These are phyloP conservation scores for Debaryomycetaceae sp. DNA, from an alignment of 1,139 yeast species.

Conservation along the genomic window DNA sequence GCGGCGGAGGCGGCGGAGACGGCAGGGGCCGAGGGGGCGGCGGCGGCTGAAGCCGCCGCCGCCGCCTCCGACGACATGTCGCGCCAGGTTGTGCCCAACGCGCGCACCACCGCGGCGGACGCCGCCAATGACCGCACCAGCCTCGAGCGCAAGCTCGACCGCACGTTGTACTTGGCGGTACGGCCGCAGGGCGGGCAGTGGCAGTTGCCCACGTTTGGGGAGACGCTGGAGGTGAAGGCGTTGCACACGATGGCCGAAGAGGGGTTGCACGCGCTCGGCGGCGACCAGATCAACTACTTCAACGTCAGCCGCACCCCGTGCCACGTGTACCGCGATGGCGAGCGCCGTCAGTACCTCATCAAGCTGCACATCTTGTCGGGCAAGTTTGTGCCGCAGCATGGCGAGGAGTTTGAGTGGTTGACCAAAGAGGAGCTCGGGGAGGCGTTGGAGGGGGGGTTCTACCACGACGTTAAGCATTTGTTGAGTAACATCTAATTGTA, in stretches of 20 bases:
- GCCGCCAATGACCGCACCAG: conserved; percentile 53
- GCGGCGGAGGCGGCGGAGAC: conserved; percentile 14
- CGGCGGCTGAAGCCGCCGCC: conserved; percentile 28
- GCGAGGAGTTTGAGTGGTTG: conserved; percentile 65
- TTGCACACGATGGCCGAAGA: conserved; percentile 73
- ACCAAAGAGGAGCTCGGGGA: conserved; percentile 72
- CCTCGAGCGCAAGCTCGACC: conserved; percentile 72
- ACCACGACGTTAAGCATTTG: conserved; percentile 47
- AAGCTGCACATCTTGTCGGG: conserved; percentile 94
- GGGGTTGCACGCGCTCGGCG: conserved; percentile 71
- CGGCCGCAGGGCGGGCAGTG: conserved; percentile 49
- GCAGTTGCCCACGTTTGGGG: conserved; percentile 71
- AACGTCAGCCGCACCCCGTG: conserved; percentile 87
- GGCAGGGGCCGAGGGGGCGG: conserved; percentile 31
- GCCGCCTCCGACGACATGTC: conserved; percentile 48
- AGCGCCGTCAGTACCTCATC: conserved; percentile 59
- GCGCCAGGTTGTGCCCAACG: conserved; percentile 65
- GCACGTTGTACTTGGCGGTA: conserved; percentile 74
- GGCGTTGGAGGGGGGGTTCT: conserved; percentile 54
- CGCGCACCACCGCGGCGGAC: conserved; percentile 80
- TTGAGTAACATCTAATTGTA: conserved; percentile 39
- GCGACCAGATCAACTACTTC: conserved; percentile 76
- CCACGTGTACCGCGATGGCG: conserved; percentile 43
- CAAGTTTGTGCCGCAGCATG: conserved; percentile 50
- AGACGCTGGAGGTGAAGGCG: conserved; percentile 34